phyloP scores from a whole-genome alignment of 257 asterid genomes.

The Salvia splendens region DNA sequence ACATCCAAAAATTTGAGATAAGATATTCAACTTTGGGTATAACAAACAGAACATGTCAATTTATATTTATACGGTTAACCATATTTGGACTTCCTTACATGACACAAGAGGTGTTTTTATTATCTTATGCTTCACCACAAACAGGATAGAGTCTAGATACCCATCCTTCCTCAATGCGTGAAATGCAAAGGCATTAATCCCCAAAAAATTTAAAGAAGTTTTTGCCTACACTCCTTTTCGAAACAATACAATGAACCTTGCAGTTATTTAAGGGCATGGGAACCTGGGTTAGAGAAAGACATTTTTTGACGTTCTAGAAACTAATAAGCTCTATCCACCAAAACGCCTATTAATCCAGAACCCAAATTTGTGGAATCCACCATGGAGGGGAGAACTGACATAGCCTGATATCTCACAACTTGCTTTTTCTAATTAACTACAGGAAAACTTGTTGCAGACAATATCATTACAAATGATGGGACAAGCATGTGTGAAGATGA shows the following conservation, averaged over 20 bases:
- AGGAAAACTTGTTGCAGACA: background rate
- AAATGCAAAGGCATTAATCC: conserved; percentile 12
- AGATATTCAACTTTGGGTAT: background rate
- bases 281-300: background rate
- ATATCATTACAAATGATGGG: background rate
- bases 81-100: background rate
- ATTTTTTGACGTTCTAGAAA: conserved; percentile 6
- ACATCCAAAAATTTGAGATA: conserved; percentile 13
- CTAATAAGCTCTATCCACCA: background rate
- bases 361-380: background rate
- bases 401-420: background rate
- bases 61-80: conserved; percentile 19
- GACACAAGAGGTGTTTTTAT: conserved; percentile 3
- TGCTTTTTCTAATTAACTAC: background rate
- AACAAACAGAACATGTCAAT: conserved; percentile 13
- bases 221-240: background rate
- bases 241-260: conserved; percentile 18
- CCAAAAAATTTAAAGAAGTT: background rate
- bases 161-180: conserved; percentile 15
- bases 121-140: background rate
- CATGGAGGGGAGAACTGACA: background rate
- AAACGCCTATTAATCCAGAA: conserved; percentile 5
- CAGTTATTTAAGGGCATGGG: conserved; percentile 4
- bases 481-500: background rate
- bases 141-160: background rate